Base-by-base conservation (phyloP, 2,329 filamentous ascomycete genomes). In the Cladorrhinum sp. region DNA sequence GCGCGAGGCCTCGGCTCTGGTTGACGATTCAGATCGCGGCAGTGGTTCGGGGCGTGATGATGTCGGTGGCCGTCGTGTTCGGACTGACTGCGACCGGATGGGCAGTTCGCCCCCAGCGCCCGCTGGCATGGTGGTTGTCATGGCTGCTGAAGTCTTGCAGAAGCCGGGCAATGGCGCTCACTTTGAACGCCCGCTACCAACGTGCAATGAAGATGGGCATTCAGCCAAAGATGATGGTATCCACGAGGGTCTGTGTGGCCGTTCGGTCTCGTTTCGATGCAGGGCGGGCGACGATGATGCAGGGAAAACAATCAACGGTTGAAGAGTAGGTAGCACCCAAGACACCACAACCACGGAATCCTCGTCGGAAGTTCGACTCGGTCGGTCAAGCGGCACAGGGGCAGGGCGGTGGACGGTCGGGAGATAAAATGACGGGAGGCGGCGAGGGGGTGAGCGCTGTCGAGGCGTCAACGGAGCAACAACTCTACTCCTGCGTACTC, bases 1-100 rank as follows among this genome's bases (percentile, higher is more conserved):
- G 36, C 67, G 66, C 58, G 67, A 69, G 24, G 67, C 55, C 26
- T 69, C 67, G 61, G 67, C 68, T 63, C 65, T 65, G 14, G 65
- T 66, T 3, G 65, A 64, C 23, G 68, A 70, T 59, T 69, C 71
- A 62, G 66, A 66, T 23, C 69, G 66, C 54, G 65, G 68, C 52
- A 65, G 51, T 49, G 66, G 62, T 6, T 70, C 68, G 33, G 63
- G 57, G 21, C 68, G 67, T 33, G 68, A 63, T 26, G 66, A 51
- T 23, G 67, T 68, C n/a, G 66, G 68, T 10, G 68, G 67, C 3
- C 68, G 67, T 18, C 67, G 65, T 24, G 68, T 69, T 18, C 68
- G 66, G 42, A 68, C 67, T 33, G 68, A 70, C 53, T 70, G 68
- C 56, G 68, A 70, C 20, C 68, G 68, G 28, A 69, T 65, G 54